Evolutionary conservation across 805 yeast genomes (phyloP).

Genomic region (Henningerozyma blattae): DNA sequence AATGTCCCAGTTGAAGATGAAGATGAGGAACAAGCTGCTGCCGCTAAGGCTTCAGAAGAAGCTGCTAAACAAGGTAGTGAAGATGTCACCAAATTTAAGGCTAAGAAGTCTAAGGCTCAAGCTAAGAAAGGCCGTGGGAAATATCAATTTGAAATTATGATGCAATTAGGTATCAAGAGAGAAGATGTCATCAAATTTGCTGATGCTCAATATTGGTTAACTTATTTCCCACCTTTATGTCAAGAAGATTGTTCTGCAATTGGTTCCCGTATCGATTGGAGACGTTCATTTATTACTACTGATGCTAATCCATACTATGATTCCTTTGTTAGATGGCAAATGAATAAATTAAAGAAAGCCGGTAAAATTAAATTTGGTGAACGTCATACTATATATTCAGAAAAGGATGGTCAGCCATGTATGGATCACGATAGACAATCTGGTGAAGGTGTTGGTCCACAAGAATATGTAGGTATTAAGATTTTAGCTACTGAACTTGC

Average conservation of each 20-base stretch:
- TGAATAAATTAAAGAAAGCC: conserved; percentile 69
- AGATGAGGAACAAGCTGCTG: conserved; percentile 25
- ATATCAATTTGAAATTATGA: conserved; percentile 93
- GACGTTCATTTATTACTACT: conserved; percentile 91
- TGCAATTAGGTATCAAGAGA: conserved; percentile 78
- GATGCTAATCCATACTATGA: conserved; percentile 93
- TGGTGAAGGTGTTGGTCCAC: conserved; percentile 96
- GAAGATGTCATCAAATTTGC: conserved; percentile 83
- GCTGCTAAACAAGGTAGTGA: conserved; percentile 36
- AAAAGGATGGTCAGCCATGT: conserved; percentile 98
- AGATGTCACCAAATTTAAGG: conserved; percentile 83
- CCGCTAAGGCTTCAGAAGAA: conserved; percentile 21
- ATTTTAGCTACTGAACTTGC: conserved; percentile 55
- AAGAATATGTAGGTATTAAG: conserved; percentile 91
- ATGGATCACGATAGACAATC: conserved; percentile 97
- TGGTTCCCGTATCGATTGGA: conserved; percentile 97
- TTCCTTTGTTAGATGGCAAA: conserved; percentile 92
- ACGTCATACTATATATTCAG: conserved; percentile 94
- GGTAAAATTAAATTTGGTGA: conserved; percentile 97
- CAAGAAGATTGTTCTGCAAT: conserved; percentile 64
- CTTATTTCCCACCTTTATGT: conserved; percentile 84
- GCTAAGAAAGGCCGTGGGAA: conserved; percentile 92
- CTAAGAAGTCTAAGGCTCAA: conserved; percentile 86
- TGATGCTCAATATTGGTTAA: conserved; percentile 84
- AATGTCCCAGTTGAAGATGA: conserved; percentile 54